Base-by-base conservation (phyloP, 192 early-diverging fungal species). In the Backusella psychrophila region DNA sequence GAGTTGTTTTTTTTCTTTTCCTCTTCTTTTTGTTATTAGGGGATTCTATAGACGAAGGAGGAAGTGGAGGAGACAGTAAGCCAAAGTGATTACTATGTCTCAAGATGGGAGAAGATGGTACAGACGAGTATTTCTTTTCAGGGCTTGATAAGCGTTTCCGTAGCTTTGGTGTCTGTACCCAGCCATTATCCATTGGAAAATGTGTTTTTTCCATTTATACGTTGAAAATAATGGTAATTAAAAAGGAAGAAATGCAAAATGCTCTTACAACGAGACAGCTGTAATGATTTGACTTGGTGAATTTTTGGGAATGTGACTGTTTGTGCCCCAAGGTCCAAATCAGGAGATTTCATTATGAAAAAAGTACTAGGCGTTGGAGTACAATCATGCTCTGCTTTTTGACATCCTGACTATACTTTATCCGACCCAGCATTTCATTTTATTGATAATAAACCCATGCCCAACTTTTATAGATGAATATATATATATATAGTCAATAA, bases 131-230 rank as follows among this genome's bases (percentile, higher is more conserved):
- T 36, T 69, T 69, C 38, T 69, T 69, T 35, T 69, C 68, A 41
- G 34, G 68, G 12, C 68, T 39, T 23, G 21, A 1, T 23, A 69
- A 5, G 5, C 68, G 35, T 39, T 69, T 69, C 34, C 68, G 68
- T 39, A 69, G 34, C 34, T 69, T 69, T 38, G 68, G 68, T 4
- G 68, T 69, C 38, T 69, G 35, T n/a, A 69, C 68, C 68, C 68
- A 69, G 11, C 68, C 68, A 69, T 34, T 69, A 23, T 69, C 21
- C 34, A 69, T 36, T 38, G 68, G 68, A 69, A 69, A 69, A 1
- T 15, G 9, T 19, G 21, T 26, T 63, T 63, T 26, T 29, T 63
- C 56, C 56, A 63, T 63, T 63, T 53, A n/a, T n/a, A 52, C 21
- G 19, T 33, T 33, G 33, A 33, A 33, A 33, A 56, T 21, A 29